Evolutionary conservation across 371 early-diverging fungal genomes (phyloP).

Genomic region (Synchytrium microbalum): DNA sequence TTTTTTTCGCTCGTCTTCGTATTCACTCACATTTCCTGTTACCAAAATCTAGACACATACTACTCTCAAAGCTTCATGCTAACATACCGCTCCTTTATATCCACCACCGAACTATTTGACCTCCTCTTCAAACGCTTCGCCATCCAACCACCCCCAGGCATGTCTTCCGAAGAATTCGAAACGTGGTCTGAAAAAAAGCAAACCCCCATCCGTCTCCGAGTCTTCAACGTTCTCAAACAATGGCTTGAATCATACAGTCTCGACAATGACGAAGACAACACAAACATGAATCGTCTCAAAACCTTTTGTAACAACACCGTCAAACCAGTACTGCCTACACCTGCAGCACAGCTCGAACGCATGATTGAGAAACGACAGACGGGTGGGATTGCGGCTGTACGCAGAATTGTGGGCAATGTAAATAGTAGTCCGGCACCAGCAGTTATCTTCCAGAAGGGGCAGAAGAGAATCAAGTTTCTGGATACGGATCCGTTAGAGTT

Average conservation of each 20-base stretch:
- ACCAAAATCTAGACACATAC: slow-evolving; percentile 48
- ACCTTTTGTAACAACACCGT: slow-evolving; percentile 59
- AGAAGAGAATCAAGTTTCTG: slow-evolving; percentile 26
- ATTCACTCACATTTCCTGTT: slow-evolving; percentile 1
- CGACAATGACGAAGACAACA: slow-evolving; percentile 54
- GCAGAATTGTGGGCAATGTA: not conserved
- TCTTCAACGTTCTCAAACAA: slow-evolving; percentile 81
- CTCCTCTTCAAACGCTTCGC: slow-evolving; percentile 62
- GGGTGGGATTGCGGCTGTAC: no score
- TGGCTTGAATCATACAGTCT: slow-evolving; percentile 85
- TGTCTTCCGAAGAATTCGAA: slow-evolving; percentile 56
- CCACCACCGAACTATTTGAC: slow-evolving; percentile 64
- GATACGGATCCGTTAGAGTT: slow-evolving; percentile 68
- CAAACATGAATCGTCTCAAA: slow-evolving; percentile 59
- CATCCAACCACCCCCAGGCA: slow-evolving; percentile 59
- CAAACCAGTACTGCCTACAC: not conserved
- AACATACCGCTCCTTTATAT: slow-evolving; percentile 81
- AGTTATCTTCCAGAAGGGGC: slow-evolving; percentile 19
- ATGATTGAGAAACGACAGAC: no score
- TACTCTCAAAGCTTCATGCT: slow-evolving; percentile 79
- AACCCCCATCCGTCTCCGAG: slow-evolving; percentile 68
- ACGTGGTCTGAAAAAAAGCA: slow-evolving; percentile 81
- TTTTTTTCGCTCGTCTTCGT: not conserved
- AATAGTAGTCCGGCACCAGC: slow-evolving; percentile 19
- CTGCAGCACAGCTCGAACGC: not conserved